Base-by-base conservation (phyloP, 768 basidiomycete species). In the Boletales sp. region DNA sequence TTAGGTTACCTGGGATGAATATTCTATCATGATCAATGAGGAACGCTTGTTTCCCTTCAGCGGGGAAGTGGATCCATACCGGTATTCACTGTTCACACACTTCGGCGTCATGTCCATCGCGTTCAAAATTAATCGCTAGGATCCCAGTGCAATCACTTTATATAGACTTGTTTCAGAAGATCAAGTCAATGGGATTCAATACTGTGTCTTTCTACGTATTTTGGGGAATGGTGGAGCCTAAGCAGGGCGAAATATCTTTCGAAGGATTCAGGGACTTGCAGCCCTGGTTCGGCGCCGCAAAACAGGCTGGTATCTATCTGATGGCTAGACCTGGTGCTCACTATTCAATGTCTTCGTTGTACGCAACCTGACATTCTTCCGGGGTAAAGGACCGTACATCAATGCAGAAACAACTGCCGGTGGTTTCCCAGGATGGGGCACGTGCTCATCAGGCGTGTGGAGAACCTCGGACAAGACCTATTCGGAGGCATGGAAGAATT, bases 31-130 rank as follows among this genome's bases (percentile, higher is more conserved):
- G 59, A 77, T 85, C 41, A 69, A 76, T 1, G 81, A 79, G 7
- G 79, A 82, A 54, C 72, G 81, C 8, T 56, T 77, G 19, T 83
- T 82, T 65, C 72, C 83, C 39, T 74, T 81, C 35, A 79, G 78
- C 10, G 84, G 82, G 25, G 83, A 86, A 61, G 69, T 82, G 47
- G 82, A 85, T 57, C 76, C 83, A 14, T 84, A 79, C 75, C 71
- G 83, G 54, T 61, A 53, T 36, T 10, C 6, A 34, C 1, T 30
- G 1, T 21, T 38, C 35, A 13, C 19, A 8, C 36, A 14, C 15
- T 2, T n/a, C n/a, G n/a, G n/a, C n/a, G 10, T 35, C 2, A 28
- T 40, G 7, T 46, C 37, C 12, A 40, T 14, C 7, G 38, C 6
- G 19, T 28, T 52, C 19, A 46, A 38, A 15, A 21, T 19, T 10